These are phyloP conservation scores for Sordariomycetes sp. DNA, from an alignment of 2,329 filamentous ascomycete species.

Conservation along the genomic window DNA sequence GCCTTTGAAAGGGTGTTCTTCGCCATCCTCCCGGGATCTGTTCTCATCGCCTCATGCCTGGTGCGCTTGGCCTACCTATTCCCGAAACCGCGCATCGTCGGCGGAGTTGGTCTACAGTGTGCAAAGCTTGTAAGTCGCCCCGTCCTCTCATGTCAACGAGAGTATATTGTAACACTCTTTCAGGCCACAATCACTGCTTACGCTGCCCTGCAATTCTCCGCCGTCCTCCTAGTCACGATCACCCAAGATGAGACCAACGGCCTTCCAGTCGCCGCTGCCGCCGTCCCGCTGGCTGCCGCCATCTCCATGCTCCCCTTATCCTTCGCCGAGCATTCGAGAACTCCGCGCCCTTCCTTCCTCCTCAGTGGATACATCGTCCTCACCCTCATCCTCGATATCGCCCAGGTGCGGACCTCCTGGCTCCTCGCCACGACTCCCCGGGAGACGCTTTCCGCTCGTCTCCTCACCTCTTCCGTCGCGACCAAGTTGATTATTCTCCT, in stretches of 20 bases:
- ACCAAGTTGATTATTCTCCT: constrained; percentile 24
- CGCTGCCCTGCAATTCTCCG: constrained; percentile 17
- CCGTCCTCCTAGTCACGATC: constrained; percentile 18
- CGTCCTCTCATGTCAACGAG: background rate
- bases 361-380: constrained; percentile 28
- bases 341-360: constrained; percentile 28
- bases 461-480: constrained; percentile 22
- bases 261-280: constrained; percentile 16
- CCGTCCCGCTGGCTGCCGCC: constrained; percentile 18
- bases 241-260: constrained; percentile 9
- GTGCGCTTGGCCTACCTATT: constrained; percentile 20
- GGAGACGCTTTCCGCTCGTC: constrained; percentile 13
- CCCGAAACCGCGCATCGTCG: constrained; percentile 20
- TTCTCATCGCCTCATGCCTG: constrained; percentile 24
- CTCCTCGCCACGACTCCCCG: constrained; percentile 14
- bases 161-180: background rate
- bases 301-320: constrained; percentile 19
- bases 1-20: constrained; percentile 36
- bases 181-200: constrained; percentile 15
- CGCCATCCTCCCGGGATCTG: constrained; percentile 26
- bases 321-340: constrained; percentile 22
- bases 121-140: constrained; percentile 16
- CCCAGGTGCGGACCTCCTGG: constrained; percentile 30
- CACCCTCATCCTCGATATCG: constrained; percentile 30
- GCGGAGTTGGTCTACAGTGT: constrained; percentile 20